Evolutionary conservation across 148 eudicot genomes (phyloP).

Genomic region (Rhododendron vialii): DNA sequence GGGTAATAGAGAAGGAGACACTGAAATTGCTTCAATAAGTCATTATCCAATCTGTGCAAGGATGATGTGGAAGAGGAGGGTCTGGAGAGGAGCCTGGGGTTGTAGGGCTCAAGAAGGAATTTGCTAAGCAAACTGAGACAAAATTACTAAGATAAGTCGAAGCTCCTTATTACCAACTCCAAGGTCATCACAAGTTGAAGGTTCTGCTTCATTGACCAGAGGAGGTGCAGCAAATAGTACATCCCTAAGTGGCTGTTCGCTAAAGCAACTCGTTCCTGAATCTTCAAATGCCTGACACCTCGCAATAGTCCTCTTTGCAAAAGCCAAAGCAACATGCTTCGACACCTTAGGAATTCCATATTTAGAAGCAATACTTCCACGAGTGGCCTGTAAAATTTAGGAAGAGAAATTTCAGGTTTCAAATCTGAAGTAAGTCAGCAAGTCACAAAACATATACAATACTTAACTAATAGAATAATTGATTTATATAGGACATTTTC

Average conservation of each 20-base stretch:
- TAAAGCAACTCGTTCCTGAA: conserved; percentile 70
- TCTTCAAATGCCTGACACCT: conserved; percentile 67
- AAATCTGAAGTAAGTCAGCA: background rate
- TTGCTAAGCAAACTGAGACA: background rate
- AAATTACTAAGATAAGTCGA: background rate
- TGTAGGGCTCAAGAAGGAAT: background rate
- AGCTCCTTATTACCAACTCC: conserved; percentile 23
- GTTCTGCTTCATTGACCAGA: conserved; percentile 32
- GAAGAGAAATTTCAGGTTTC: conserved; percentile 1
- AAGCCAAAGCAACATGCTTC: conserved; percentile 77
- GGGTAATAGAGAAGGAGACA: background rate
- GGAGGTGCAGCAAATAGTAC: conserved; percentile 43
- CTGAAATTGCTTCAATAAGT: background rate
- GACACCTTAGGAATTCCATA: conserved; percentile 62
- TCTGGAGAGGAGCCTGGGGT: background rate
- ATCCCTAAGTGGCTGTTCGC: conserved; percentile 65
- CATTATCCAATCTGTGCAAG: background rate
- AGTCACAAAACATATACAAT: background rate
- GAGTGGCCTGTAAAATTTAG: conserved; percentile 58
- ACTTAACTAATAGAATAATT: background rate
- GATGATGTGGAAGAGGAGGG: background rate
- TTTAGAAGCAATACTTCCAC: conserved; percentile 67
- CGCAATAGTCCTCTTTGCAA: conserved; percentile 72
- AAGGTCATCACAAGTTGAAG: conserved; percentile 17
- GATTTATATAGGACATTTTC: background rate